phyloP scores from a whole-genome alignment of 1,139 yeast genomes.

The Candida sanyaensis region DNA sequence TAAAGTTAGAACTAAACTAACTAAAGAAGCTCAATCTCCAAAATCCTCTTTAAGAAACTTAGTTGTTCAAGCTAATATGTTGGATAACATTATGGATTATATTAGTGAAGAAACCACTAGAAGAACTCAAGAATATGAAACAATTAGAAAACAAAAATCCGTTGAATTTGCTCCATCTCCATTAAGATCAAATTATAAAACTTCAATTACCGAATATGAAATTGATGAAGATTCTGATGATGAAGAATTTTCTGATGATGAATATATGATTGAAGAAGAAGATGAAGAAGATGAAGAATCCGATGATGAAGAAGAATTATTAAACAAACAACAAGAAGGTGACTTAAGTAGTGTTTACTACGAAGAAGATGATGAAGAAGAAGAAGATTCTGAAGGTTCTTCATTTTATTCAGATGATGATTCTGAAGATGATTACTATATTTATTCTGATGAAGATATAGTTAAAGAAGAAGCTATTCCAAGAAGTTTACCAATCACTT shows the following conservation, averaged over 20 bases:
- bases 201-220: conserved; percentile 38
- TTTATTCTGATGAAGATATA: conserved; percentile 28
- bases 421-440: conserved; percentile 32
- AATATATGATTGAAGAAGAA: conserved; percentile 2
- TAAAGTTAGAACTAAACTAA: conserved; percentile 66
- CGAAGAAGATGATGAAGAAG: conserved; percentile 5
- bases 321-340: conserved; percentile 1
- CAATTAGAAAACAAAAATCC: not conserved
- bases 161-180: conserved; percentile 7
- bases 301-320: conserved; percentile 12
- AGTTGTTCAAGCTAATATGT: conserved; percentile 75
- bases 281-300: conserved; percentile 11
- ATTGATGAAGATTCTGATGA: conserved; percentile 31
- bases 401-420: conserved; percentile 22
- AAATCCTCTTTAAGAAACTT: conserved; percentile 63
- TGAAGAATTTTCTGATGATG: conserved; percentile 21
- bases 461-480: conserved; percentile 10
- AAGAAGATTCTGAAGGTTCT: conserved; percentile 8
- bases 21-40: conserved; percentile 62
- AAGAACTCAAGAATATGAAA: conserved; percentile 15
- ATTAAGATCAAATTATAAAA: conserved; percentile 12
- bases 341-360: conserved; percentile 5
- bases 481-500: conserved; percentile 10
- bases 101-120: conserved; percentile 36
- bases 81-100: conserved; percentile 67